Evolutionary conservation across 1,284 basidiomycete species (phyloP), one percentile per base, ranked within the genome.

Genomic region (Phaffia rhodozyma): DNA sequence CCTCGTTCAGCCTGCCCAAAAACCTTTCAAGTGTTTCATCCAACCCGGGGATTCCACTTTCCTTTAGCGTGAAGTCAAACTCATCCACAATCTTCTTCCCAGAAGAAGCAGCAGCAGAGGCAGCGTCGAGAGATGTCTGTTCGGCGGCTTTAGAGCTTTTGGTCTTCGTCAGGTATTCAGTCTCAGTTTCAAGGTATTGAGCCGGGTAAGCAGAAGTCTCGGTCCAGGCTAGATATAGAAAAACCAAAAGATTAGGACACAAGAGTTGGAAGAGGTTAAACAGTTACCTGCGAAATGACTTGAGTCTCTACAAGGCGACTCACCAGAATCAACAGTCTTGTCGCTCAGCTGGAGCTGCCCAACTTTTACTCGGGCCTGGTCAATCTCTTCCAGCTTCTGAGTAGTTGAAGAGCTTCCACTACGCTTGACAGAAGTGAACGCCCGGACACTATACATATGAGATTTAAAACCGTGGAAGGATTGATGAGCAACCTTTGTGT

Each of bases 1-100:
- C 75, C 1, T 63, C 61, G 49, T 72, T 69, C 27, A 77, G 61
- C 51, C 75, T 65, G 27, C 70, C 68, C 3, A 75, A 71, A 55
- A 76, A 77, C 9, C 70, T 64, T 67, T 77, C 75, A 63, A 77
- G 76, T 25, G 75, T 71, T 66, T 75, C 74, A 64, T 77, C 75
- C 52, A 74, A 71, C 23, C 69, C 68, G 54, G 72, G 71, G 20
- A 73, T 72, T 21, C 62, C 65, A 34, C 61, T 63, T 20, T 68
- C 66, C 16, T 67, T 64, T 58, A 67, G 13, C 13, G 38, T 43
- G 13, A 43, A 43, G 16, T 62, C 66, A 30, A 69, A 67, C 2
- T 69, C 65, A 23, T 70, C 71, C 2, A 13, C 18, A 53, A 11
- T 32, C 52, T 53, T 32, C 30, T 55, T 48, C 23, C 30, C 58